Conservation (phyloP, 1,284 basidiomycete genomes). For the Papiliotrema laurentii region DNA sequence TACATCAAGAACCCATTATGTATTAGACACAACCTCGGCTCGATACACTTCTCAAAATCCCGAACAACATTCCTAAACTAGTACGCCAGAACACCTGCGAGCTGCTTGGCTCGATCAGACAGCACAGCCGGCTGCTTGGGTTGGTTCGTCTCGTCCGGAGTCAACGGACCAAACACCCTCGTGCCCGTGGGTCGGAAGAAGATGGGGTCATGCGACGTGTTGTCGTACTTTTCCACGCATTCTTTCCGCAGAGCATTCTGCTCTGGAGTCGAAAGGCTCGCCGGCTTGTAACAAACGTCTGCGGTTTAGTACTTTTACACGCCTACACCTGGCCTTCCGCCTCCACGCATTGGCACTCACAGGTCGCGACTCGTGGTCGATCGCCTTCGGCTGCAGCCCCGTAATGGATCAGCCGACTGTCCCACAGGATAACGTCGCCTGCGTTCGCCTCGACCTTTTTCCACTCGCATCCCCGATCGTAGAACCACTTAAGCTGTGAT, state of each 20-base stretch:
- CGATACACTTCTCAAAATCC: not conserved
- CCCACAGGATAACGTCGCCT: slow-evolving; percentile 40
- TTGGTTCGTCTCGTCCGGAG: slow-evolving; percentile 11
- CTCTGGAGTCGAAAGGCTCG: slow-evolving; percentile 18
- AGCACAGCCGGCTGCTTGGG: slow-evolving; percentile 19
- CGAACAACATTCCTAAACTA: slow-evolving; percentile 1
- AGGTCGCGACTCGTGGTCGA: slow-evolving; percentile 32
- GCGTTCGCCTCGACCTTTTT: slow-evolving; percentile 33
- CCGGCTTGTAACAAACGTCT: slow-evolving; percentile 43
- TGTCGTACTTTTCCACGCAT: slow-evolving; percentile 18
- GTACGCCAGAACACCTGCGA: slow-evolving; percentile 25
- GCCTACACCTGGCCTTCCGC: not conserved
- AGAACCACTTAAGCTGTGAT: slow-evolving; percentile 33
- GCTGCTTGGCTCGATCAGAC: slow-evolving; percentile 15
- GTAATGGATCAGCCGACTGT: slow-evolving; percentile 29
- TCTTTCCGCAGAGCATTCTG: slow-evolving; percentile 17
- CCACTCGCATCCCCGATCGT: slow-evolving; percentile 39
- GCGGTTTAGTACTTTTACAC: not conserved
- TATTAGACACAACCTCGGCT: not conserved
- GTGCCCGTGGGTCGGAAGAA: slow-evolving; percentile 20
- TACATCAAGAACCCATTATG: not conserved
- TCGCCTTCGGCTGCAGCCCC: slow-evolving; percentile 28
- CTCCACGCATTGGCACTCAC: slow-evolving; percentile 12
- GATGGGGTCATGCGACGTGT: slow-evolving; percentile 29
- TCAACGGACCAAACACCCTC: slow-evolving; percentile 5